Base-by-base conservation (phyloP, 2,329 filamentous ascomycete genomes). In the Myriosclerotinia curreyana region DNA sequence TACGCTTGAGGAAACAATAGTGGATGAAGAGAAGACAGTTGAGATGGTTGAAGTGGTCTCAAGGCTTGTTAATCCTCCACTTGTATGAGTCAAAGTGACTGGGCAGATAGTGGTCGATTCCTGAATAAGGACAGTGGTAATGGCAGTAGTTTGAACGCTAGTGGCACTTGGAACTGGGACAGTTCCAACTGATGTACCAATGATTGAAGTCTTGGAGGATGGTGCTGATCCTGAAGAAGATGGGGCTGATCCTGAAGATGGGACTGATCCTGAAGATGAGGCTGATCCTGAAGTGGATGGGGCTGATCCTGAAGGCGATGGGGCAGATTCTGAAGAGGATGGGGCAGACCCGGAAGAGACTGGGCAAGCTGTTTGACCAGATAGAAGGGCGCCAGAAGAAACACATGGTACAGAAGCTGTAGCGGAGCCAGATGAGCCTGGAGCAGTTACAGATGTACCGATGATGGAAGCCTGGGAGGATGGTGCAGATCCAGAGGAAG, bases 1-100 rank as follows among this genome's bases (percentile, higher is more conserved):
- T 52, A 48, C 28, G 31, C 42, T 48, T 7, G 55, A 58, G 70
- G 64, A 76, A 3, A 62, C 40, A 22, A 63, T 62, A 22, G 71
- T 73, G 5, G 73, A 69, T 34, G 76, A 76, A 64, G 74, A 70
- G 40, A 71, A 67, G 44, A 74, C 74, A 42, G 78, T 76, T 9
- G 72, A 69, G n/a, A 62, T 67, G 7, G 67, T 72, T 65, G 69
- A 64, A 17, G 49, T 64, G 25, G 54, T 64, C 20, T 34, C 25
- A 5, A 51, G 36, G 40, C 48, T 46, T 31, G 54, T 40, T 15
- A 34, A 42, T 3, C 38, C 51, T 28, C 40, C 51, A 22, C 34
- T 56, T 1, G 65, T 55, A 20, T 42, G 44, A 5, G 53, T 42
- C 15, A 64, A 52, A 3, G 70, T 72, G 65, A 73, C 70, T 62